Evolutionary conservation across 345 rosid genomes (phyloP), one percentile per base, ranked within the genome.

Genomic region (Pseudoturritis turrita): DNA sequence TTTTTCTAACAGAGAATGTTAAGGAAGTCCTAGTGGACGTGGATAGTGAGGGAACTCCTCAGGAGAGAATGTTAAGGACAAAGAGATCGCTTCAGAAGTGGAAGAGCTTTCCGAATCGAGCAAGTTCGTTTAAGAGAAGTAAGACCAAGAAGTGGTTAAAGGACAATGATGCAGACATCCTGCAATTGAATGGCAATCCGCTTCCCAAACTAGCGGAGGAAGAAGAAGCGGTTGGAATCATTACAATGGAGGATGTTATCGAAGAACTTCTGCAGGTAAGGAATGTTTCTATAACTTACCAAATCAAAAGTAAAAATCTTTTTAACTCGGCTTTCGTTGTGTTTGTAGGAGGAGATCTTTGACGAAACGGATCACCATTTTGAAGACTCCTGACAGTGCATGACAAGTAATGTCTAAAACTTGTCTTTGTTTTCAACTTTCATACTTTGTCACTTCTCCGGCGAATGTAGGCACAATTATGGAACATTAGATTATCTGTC

Each of bases 221-320:
- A 68, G 99, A 89, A 79, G 98, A 91, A 82, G 92, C 91, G 10
- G 87, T 95, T 0, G 99, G 99, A 63, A 68, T 95, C 56, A 89
- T 95, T 65, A 91, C 99, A 31, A 95, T 95, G 99, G 99, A 95
- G 78, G 99, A 95, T 81, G 96, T 95, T 74, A 95, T 95, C 55
- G 99, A 95, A 79, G 98, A 95, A 78, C 94, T 95, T 63, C 73
- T 95, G 71, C 97, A 95, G 90, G 99, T 88, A 72, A 53, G 11
- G 14, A 40, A 22, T 64, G 40, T 35, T 46, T 21, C 39, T 5
- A 4, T 19, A 71, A 47, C 11, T 31, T 59, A 14, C n/a, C 11
- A 43, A 31, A 23, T 13, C 21, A 68, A 15, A 26, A 11, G 19
- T 18, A 14, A 33, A 3, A 7, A 11, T 36, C 12, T 21, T 11